Conservation (phyloP, 805 yeast genomes). For the Candida tammaniensis region DNA sequence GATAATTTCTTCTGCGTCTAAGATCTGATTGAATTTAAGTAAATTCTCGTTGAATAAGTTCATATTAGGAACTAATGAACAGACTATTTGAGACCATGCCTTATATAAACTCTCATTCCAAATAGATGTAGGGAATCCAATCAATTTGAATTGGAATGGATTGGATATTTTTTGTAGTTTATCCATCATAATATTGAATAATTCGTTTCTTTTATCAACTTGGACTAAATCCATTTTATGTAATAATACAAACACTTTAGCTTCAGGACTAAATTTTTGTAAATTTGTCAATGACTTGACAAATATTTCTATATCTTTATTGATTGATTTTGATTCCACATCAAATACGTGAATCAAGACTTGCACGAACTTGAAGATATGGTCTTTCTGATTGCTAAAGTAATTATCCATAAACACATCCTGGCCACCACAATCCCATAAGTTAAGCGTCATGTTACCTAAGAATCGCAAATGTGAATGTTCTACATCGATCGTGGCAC, state of each 20-base stretch:
- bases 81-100: slow-evolving; percentile 96
- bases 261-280: slow-evolving; percentile 81
- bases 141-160: slow-evolving; percentile 60
- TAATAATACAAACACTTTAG: slow-evolving; percentile 84
- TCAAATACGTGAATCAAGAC: slow-evolving; percentile 95
- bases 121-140: slow-evolving; percentile 91
- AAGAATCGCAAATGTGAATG: slow-evolving; percentile 90
- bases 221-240: slow-evolving; percentile 98
- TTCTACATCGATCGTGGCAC: slow-evolving; percentile 98
- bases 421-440: slow-evolving; percentile 99
- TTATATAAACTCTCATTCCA: slow-evolving; percentile 96
- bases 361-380: slow-evolving; percentile 92
- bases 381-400: slow-evolving; percentile 82
- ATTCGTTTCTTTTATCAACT: slow-evolving; percentile 76
- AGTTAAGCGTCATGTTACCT: slow-evolving; percentile 90
- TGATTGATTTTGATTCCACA: slow-evolving; percentile 87
- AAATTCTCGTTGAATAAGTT: slow-evolving; percentile 72
- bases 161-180: slow-evolving; percentile 72
- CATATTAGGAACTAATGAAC: slow-evolving; percentile 93
- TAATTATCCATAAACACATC: slow-evolving; percentile 96
- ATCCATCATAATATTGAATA: slow-evolving; percentile 80
- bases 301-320: slow-evolving; percentile 91
- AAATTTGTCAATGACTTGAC: slow-evolving; percentile 78
- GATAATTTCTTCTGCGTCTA: slow-evolving; percentile 86
- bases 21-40: slow-evolving; percentile 63